Conservation (phyloP, 2,329 filamentous ascomycete species). For the Lasiodiplodia hormozganensis region DNA sequence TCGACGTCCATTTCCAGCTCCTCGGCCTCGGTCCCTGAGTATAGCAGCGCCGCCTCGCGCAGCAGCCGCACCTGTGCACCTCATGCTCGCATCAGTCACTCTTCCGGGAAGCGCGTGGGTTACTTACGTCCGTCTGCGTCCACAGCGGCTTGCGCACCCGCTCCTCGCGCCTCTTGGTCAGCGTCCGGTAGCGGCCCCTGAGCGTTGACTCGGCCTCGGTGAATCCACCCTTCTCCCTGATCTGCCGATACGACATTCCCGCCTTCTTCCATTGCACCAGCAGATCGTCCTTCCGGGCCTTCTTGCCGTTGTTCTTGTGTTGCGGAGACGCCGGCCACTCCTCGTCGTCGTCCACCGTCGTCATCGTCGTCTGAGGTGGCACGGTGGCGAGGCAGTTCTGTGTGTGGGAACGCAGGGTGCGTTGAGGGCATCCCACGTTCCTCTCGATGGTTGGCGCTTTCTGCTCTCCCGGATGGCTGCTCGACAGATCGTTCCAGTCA, state of each 20-base stretch:
- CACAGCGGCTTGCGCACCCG: constrained; percentile 72
- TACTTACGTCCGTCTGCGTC: constrained; percentile 68
- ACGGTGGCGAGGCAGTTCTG: neutral
- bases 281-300: constrained; percentile 36
- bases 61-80: constrained; percentile 19
- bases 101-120: neutral
- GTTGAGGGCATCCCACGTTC: neutral
- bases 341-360: neutral
- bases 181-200: constrained; percentile 69
- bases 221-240: constrained; percentile 63
- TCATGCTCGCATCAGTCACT: neutral
- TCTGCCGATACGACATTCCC: constrained; percentile 71
- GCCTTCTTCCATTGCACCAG: constrained; percentile 62
- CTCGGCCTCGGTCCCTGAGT: constrained; percentile 7
- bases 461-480: constrained; percentile 8
- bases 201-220: constrained; percentile 74
- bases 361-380: neutral
- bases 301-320: neutral
- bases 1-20: constrained; percentile 25
- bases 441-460: neutral
- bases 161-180: constrained; percentile 69
- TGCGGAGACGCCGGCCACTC: neutral
- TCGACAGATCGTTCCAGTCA: constrained; percentile 9
- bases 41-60: constrained; percentile 15
- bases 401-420: neutral